phyloP scores from a whole-genome alignment of 345 rosid species.

The Trapa bicornis region DNA sequence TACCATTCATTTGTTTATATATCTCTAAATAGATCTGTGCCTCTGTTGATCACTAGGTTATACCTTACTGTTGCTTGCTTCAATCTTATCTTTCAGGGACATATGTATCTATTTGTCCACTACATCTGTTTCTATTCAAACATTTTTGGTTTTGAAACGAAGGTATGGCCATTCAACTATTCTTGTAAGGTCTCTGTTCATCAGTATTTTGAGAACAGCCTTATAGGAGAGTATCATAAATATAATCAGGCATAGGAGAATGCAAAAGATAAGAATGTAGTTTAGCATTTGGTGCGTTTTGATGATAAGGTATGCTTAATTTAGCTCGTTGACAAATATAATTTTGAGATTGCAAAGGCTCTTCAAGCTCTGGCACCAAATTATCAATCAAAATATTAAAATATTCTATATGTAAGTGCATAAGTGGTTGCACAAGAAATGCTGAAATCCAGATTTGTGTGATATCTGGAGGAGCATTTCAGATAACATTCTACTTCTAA shows the following conservation, averaged over 20 bases:
- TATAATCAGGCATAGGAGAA: not conserved
- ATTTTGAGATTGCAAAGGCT: not conserved
- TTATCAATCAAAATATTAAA: not conserved
- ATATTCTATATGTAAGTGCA: not conserved
- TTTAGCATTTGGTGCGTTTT: not conserved
- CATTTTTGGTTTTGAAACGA: constrained; percentile 98
- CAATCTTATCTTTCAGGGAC: constrained; percentile 56
- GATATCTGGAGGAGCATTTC: not conserved
- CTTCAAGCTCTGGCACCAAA: not conserved
- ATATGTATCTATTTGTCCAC: constrained; percentile 77
- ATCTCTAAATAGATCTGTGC: not conserved
- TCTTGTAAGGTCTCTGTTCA: not conserved
- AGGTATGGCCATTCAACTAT: constrained; percentile 33
- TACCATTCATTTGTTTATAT: not conserved
- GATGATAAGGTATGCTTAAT: not conserved
- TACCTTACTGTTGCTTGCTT: not conserved
- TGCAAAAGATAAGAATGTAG: not conserved
- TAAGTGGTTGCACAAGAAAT: not conserved
- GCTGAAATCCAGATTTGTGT: not conserved
- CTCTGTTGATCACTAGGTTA: not conserved
- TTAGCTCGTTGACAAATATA: not conserved
- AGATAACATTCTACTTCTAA: not conserved
- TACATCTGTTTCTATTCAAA: constrained; percentile 89
- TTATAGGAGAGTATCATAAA: not conserved
- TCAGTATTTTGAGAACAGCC: not conserved